Conservation (phyloP, 768 basidiomycete genomes). For the Coprinopsis marcescibilis region DNA sequence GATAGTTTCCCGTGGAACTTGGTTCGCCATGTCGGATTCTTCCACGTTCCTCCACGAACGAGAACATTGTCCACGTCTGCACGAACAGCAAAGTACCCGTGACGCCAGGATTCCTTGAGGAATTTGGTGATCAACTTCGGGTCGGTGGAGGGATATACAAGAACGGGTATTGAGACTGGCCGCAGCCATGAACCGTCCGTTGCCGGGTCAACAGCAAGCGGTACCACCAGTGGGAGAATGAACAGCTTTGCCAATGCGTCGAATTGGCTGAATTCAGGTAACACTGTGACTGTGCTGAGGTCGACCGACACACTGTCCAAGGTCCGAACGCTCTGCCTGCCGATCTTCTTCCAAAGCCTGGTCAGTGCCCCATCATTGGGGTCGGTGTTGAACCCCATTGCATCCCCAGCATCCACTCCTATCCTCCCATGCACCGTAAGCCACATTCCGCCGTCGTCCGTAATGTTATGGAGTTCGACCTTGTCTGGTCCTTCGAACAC, state of each 20-base stretch:
- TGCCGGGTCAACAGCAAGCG: conserved; percentile 49
- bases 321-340: conserved; percentile 57
- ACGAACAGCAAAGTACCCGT: conserved; percentile 40
- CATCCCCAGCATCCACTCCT: conserved; percentile 63
- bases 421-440: conserved; percentile 49
- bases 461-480: conserved; percentile 58
- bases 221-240: conserved; percentile 45
- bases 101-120: conserved; percentile 51
- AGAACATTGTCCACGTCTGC: conserved; percentile 36
- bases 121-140: conserved; percentile 43
- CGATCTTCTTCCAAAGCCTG: conserved; percentile 59
- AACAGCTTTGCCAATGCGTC: conserved; percentile 42
- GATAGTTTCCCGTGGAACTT: conserved; percentile 33
- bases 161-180: conserved; percentile 43
- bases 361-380: conserved; percentile 38
- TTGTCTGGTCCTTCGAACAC: conserved; percentile 55
- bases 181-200: conserved; percentile 53
- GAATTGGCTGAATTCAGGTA: conserved; percentile 35
- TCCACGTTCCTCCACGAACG: conserved; percentile 46
- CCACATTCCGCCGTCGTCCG: conserved; percentile 53
- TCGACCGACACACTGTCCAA: conserved; percentile 54
- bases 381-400: conserved; percentile 49
- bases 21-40: conserved; percentile 43
- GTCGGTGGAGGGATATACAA: conserved; percentile 50
- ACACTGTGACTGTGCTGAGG: conserved; percentile 45